A percentile compares a stretch with the other conserved stretches of the same genome.
phyloP scores from a whole-genome alignment of 306 rosid species.

The Casuarina glauca region DNA sequence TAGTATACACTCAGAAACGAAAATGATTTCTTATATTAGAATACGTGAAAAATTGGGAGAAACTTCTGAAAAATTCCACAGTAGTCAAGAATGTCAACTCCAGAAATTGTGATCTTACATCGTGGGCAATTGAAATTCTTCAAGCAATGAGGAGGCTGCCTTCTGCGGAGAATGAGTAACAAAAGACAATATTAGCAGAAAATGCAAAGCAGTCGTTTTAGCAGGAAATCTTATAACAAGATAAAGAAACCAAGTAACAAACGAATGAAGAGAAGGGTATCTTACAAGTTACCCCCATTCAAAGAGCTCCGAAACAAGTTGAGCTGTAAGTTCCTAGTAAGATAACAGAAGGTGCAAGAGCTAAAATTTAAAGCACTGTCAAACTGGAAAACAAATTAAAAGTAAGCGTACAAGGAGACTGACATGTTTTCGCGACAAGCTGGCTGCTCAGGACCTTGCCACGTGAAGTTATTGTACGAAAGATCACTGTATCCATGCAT shows the following conservation, averaged over 20 bases:
- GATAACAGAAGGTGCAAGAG: constrained; percentile 23
- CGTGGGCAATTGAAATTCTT: constrained; percentile 55
- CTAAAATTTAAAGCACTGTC: constrained; percentile 12
- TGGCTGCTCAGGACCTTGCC: constrained; percentile 57
- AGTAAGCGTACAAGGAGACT: constrained; percentile 30
- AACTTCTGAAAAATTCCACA: constrained; percentile 6
- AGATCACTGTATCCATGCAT: constrained; percentile 67
- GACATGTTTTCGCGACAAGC: constrained; percentile 64
- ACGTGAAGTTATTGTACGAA: constrained; percentile 81
- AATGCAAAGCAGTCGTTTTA: background rate
- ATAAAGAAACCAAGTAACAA: constrained; percentile 9
- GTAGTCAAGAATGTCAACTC: constrained; percentile 12
- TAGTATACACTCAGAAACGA: background rate
- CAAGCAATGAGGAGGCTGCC: constrained; percentile 56
- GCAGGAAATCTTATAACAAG: background rate
- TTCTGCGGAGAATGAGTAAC: constrained; percentile 39
- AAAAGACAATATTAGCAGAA: constrained; percentile 11
- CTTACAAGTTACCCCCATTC: constrained; percentile 51
- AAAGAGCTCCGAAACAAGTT: constrained; percentile 72
- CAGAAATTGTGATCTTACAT: constrained; percentile 48
- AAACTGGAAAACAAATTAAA: background rate
- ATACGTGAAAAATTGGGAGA: background rate
- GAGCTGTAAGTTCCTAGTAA: constrained; percentile 66
- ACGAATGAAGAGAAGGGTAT: constrained; percentile 23
- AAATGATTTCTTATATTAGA: background rate